Percentiles rank a stretch among this genome's conserved stretches.
Evolutionary conservation across 352 stramenopile species (phyloP).

Genomic region (Vaucheria bursata): DNA sequence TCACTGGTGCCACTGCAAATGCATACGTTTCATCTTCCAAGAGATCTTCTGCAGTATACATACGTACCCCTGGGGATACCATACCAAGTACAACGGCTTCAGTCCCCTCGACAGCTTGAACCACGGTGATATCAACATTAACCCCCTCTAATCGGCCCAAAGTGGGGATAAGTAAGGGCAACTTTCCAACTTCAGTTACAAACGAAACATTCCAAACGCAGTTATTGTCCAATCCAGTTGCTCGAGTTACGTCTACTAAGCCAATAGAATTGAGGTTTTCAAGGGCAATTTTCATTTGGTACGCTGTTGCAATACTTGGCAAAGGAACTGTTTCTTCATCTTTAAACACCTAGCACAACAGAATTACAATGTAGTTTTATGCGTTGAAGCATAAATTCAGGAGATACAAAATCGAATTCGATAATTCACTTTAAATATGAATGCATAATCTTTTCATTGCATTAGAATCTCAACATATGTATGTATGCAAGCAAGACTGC

Average conservation of each 20-base stretch:
- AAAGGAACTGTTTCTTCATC: slow-evolving; percentile 64
- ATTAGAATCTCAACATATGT: no score
- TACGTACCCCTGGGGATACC: slow-evolving; percentile 63
- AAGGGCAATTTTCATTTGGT: slow-evolving; percentile 67
- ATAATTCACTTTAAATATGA: no score
- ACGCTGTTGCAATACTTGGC: slow-evolving; percentile 60
- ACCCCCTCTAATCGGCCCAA: slow-evolving; percentile 66
- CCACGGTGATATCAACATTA: slow-evolving; percentile 58
- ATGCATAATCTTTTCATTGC: no score
- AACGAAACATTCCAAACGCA: slow-evolving; percentile 81
- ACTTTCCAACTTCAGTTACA: slow-evolving; percentile 77
- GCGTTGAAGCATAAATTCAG: no score
- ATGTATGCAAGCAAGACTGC: no score
- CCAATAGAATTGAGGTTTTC: slow-evolving; percentile 69
- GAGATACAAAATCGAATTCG: no score
- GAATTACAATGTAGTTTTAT: no score
- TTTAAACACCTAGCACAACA: slow-evolving; percentile 50
- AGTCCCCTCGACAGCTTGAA: slow-evolving; percentile 69
- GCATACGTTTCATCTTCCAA: slow-evolving; percentile 76
- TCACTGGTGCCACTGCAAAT: slow-evolving; percentile 61
- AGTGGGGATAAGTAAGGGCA: slow-evolving; percentile 79
- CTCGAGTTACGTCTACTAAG: slow-evolving; percentile 62
- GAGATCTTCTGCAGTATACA: slow-evolving; percentile 67
- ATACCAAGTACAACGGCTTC: slow-evolving; percentile 59
- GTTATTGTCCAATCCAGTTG: slow-evolving; percentile 58